Conservation (phyloP, 495 filamentous ascomycete species). For the Daldinia caldariorum region DNA sequence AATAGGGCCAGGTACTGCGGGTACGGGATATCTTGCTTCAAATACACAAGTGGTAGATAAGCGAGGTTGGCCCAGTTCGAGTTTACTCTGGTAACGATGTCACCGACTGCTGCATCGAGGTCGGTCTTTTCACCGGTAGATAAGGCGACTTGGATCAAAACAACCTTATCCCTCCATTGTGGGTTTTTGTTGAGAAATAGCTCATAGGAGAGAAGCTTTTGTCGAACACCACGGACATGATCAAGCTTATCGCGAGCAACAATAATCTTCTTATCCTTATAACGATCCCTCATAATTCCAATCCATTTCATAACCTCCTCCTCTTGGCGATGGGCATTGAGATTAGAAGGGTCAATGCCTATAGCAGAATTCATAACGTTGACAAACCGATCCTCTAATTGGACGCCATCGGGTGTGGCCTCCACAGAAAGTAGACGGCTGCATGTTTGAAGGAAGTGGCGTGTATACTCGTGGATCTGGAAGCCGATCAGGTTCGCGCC, state of each 20-base stretch:
- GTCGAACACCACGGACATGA: slow-evolving; percentile 85
- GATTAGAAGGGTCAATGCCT: slow-evolving; percentile 83
- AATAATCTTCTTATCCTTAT: slow-evolving; percentile 85
- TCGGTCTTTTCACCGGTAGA: slow-evolving; percentile 87
- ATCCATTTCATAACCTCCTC: slow-evolving; percentile 80
- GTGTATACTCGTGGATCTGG: slow-evolving; percentile 89
- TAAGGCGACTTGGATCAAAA: slow-evolving; percentile 91
- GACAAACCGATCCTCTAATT: slow-evolving; percentile 92
- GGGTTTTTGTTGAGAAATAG: slow-evolving; percentile 93
- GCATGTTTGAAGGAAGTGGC: slow-evolving; percentile 94
- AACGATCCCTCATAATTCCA: slow-evolving; percentile 77
- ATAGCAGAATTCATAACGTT: slow-evolving; percentile 80
- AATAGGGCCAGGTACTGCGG: slow-evolving; percentile 89
- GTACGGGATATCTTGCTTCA: slow-evolving; percentile 92
- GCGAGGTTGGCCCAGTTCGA: slow-evolving; percentile 85
- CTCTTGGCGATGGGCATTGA: slow-evolving; percentile 76
- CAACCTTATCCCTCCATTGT: slow-evolving; percentile 84
- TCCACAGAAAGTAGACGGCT: slow-evolving; percentile 87
- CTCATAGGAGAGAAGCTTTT: slow-evolving; percentile 92
- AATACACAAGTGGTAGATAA: slow-evolving; percentile 90
- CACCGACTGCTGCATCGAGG: slow-evolving; percentile 84
- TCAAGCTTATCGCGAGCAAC: slow-evolving; percentile 94
- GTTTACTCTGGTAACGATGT: slow-evolving; percentile 93
- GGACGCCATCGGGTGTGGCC: slow-evolving; percentile 84
- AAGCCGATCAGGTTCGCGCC: slow-evolving; percentile 92